A percentile compares a stretch with the other conserved stretches of the same genome.
These are phyloP conservation scores for Nematocida minor DNA, from an alignment of 371 early-diverging fungal genomes.

Conservation along the genomic window DNA sequence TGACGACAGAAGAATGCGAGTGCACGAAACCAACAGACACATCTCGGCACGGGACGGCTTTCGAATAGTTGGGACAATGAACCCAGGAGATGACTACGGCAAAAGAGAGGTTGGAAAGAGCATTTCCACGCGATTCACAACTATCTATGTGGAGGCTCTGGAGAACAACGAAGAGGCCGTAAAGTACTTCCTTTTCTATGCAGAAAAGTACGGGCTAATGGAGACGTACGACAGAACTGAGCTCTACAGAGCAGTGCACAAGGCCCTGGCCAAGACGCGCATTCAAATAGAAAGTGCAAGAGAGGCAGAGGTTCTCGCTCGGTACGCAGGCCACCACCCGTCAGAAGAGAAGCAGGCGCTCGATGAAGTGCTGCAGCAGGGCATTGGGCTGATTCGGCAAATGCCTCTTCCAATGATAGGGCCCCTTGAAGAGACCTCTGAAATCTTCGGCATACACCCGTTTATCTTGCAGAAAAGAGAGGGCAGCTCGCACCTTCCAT, in stretches of 20 bases:
- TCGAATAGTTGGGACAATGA: conserved; percentile 98
- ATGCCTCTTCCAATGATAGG: background rate
- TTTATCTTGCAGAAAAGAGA: conserved; percentile 9
- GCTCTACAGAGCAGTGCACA: conserved; percentile 24
- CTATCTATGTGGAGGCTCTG: conserved; percentile 70
- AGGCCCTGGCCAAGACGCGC: background rate
- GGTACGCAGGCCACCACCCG: conserved; percentile 11
- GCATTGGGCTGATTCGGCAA: background rate
- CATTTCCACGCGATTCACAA: conserved; percentile 94
- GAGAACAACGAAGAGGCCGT: conserved; percentile 48
- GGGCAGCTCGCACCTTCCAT: background rate
- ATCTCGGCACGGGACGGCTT: conserved; percentile 72
- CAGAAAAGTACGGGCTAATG: conserved; percentile 18
- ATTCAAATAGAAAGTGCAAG: conserved; percentile 21
- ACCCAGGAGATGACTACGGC: conserved; percentile 97
- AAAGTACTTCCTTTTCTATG: conserved; percentile 48
- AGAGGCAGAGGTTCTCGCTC: conserved; percentile 17
- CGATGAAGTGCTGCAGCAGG: background rate
- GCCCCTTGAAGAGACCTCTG: background rate
- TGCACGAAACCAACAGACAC: conserved; percentile 82
- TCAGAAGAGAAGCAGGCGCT: background rate
- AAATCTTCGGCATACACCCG: conserved; percentile 13
- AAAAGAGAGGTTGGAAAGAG: conserved; percentile 98
- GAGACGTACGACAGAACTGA: background rate
- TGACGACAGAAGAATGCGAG: conserved; percentile 74